These are phyloP conservation scores for Epithemia pelagica DNA, from an alignment of 108 stramenopile genomes.

Conservation along the genomic window DNA sequence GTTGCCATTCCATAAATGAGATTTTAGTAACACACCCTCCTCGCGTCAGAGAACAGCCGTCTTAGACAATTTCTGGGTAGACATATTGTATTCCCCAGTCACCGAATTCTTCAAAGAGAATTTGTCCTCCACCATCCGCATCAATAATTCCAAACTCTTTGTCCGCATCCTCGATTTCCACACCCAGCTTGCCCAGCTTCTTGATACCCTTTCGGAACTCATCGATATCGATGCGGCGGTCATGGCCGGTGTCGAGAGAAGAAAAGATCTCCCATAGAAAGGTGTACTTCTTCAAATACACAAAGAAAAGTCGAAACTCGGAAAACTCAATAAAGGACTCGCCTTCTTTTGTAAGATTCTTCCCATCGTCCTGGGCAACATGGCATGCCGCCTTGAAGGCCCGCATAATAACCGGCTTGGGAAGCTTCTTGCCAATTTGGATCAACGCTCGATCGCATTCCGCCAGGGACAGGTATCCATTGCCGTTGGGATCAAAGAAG, in stretches of 20 bases:
- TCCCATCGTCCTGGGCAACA: not conserved
- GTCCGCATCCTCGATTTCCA: conserved; percentile 16
- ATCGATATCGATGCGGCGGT: conserved; percentile 19
- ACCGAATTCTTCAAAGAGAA: conserved; percentile 35
- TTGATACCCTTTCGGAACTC: conserved; percentile 17
- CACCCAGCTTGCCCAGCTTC: conserved; percentile 10
- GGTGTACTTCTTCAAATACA: conserved; percentile 13
- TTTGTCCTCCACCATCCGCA: conserved; percentile 25
- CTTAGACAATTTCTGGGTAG: not conserved
- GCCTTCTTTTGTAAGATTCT: not conserved
- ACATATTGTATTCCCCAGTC: conserved; percentile 16
- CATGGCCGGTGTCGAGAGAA: conserved; percentile 13
- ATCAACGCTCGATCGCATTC: conserved; percentile 24
- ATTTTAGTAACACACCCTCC: too few species aligned
- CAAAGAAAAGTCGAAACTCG: conserved; percentile 21
- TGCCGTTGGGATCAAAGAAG: conserved; percentile 17
- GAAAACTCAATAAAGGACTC: conserved; percentile 12
- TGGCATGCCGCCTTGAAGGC: conserved; percentile 18
- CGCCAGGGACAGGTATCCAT: conserved; percentile 18
- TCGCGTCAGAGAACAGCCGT: too few species aligned
- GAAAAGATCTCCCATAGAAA: conserved; percentile 15
- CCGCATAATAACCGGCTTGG: conserved; percentile 26
- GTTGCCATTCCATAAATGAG: too few species aligned
- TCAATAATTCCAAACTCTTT: conserved; percentile 24
- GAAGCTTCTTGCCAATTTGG: conserved; percentile 23